phyloP scores from a whole-genome alignment of 352 stramenopile genomes.

The Phytophthora hibernalis region DNA sequence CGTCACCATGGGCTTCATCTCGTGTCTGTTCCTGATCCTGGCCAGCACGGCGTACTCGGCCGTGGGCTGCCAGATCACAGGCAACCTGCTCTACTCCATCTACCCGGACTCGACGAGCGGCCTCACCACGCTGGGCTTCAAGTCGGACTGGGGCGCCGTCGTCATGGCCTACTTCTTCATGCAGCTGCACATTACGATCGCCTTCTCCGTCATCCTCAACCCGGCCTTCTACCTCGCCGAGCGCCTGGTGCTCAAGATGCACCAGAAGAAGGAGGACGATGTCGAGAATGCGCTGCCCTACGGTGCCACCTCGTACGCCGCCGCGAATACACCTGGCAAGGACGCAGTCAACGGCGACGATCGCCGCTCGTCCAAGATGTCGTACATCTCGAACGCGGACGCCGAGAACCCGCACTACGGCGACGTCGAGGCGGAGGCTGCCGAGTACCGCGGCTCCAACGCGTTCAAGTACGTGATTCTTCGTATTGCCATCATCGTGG shows the following conservation, averaged over 20 bases:
- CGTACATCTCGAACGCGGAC: no score
- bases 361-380: no score
- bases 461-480: constrained; percentile 49
- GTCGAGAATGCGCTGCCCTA: constrained; percentile 14
- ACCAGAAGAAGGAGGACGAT: constrained; percentile 46
- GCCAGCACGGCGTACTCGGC: constrained; percentile 47
- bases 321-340: no score
- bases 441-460: constrained; percentile 47
- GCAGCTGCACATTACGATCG: constrained; percentile 43
- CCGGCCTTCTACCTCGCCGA: constrained; percentile 48
- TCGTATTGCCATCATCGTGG: constrained; percentile 33
- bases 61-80: constrained; percentile 60
- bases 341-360: no score
- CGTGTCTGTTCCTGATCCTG: constrained; percentile 41
- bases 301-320: no score
- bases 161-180: constrained; percentile 42
- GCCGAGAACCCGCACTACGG: constrained; percentile 31
- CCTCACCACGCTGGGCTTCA: constrained; percentile 47
- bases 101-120: constrained; percentile 36
- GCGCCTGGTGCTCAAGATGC: constrained; percentile 43
- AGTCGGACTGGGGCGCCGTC: constrained; percentile 36
- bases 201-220: constrained; percentile 46
- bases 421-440: constrained; percentile 21
- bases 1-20: constrained; percentile 46
- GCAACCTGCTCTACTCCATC: constrained; percentile 63